phyloP scores from a whole-genome alignment of 2,329 filamentous ascomycete species.

The Ophiocordyceps unilateralis region DNA sequence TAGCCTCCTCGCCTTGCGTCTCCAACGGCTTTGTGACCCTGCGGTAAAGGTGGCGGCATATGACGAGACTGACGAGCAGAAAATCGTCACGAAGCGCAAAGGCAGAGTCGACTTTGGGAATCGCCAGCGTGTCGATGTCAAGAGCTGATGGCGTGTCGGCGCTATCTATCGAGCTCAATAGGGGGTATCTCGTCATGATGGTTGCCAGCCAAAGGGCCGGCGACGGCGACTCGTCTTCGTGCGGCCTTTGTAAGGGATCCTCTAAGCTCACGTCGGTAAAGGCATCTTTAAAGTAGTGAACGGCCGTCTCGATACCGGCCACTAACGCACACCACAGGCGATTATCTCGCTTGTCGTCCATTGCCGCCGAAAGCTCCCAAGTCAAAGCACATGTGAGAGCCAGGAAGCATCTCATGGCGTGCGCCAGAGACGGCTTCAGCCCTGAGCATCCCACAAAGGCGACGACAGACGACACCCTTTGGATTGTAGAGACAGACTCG shows the following conservation, averaged over 20 bases:
- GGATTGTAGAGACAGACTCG: constrained; percentile 12
- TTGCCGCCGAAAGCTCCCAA: constrained; percentile 16
- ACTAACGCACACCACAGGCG: constrained; percentile 20
- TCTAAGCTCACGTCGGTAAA: constrained; percentile 7
- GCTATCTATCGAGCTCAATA: constrained; percentile 7
- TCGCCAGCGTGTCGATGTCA: constrained; percentile 2
- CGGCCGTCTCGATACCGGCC: constrained; percentile 17
- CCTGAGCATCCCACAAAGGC: constrained; percentile 32
- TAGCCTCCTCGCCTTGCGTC: constrained; percentile 5
- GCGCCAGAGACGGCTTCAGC: constrained; percentile 10
- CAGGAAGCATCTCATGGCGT: constrained; percentile 22
- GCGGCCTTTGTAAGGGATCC: background rate
- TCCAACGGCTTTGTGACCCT: constrained; percentile 16
- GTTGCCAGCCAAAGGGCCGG: constrained; percentile 9
- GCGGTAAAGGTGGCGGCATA: constrained; percentile 23
- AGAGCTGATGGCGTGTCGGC: background rate
- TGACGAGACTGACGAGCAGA: constrained; percentile 19
- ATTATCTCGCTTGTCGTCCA: constrained; percentile 15
- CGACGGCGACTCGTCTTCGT: constrained; percentile 1
- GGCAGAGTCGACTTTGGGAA: constrained; percentile 1
- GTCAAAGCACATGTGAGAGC: constrained; percentile 18
- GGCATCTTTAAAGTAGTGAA: constrained; percentile 23
- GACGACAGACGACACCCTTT: constrained; percentile 23
- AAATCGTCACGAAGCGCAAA: constrained; percentile 18
- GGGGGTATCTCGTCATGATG: constrained; percentile 12